These are phyloP conservation scores for Lyophyllum semitale DNA, from an alignment of 768 basidiomycete genomes.

Conservation along the genomic window DNA sequence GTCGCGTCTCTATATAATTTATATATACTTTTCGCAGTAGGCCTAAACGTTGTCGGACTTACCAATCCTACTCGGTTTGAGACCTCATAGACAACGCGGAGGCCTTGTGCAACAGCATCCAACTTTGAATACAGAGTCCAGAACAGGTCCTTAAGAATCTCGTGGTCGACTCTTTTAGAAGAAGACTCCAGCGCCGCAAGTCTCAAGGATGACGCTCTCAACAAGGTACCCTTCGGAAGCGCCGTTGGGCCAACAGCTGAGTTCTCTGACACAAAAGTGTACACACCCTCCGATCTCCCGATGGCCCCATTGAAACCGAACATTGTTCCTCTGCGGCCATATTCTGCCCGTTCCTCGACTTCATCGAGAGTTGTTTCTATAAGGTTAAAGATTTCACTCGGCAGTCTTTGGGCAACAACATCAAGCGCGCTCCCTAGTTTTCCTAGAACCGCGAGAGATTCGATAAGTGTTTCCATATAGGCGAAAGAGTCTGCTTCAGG, in stretches of 20 bases:
- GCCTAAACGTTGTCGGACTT: constrained; percentile 34
- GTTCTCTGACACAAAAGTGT: constrained; percentile 44
- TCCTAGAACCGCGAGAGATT: constrained; percentile 90
- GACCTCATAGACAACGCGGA: constrained; percentile 89
- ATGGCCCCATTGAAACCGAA: constrained; percentile 36
- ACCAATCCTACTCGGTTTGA: constrained; percentile 90
- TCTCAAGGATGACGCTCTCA: constrained; percentile 59
- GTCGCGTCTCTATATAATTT: constrained; percentile 70
- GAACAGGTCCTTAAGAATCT: constrained; percentile 88
- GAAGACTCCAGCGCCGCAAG: constrained; percentile 75
- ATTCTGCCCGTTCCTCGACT: constrained; percentile 88
- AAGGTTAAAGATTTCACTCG: constrained; percentile 79
- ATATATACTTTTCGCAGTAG: not conserved
- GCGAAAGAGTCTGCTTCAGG: constrained; percentile 92
- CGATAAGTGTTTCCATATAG: constrained; percentile 90
- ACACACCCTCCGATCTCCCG: constrained; percentile 50
- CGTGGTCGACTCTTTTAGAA: constrained; percentile 74
- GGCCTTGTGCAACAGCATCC: constrained; percentile 89
- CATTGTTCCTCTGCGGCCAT: constrained; percentile 54
- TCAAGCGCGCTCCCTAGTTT: constrained; percentile 86
- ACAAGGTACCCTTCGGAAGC: constrained; percentile 26
- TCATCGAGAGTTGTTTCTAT: constrained; percentile 89
- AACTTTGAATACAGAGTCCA: constrained; percentile 98
- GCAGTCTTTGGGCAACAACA: constrained; percentile 77
- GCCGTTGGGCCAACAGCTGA: constrained; percentile 23